Conservation (phyloP, 169 alveolate genomes). For the Plasmodium blacklocki region DNA sequence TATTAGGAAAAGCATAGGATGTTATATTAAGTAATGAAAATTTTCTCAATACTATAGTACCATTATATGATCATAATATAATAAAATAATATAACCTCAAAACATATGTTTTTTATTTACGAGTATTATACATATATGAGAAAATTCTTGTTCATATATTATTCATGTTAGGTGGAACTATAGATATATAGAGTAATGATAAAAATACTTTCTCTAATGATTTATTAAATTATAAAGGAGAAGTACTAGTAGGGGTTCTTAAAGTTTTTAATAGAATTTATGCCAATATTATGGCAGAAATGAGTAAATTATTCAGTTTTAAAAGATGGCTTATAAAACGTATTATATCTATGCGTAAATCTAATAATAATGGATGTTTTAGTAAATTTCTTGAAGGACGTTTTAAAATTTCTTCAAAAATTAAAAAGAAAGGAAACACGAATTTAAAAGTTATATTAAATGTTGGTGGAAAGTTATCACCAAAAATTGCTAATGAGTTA, state of each 20-base stretch:
- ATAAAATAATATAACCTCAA: background rate
- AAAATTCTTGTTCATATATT: conserved; percentile 82
- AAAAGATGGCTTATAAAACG: conserved; percentile 17
- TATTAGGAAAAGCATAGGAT: conserved; percentile 98
- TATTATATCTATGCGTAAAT: conserved; percentile 1
- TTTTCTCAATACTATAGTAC: conserved; percentile 18
- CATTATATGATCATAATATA: background rate
- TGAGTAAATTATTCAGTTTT: conserved; percentile 10
- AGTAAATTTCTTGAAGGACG: background rate
- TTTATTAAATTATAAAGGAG: background rate
- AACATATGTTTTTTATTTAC: conserved; percentile 93
- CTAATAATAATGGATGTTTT: conserved; percentile 1
- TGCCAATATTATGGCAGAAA: conserved; percentile 19
- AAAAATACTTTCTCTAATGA: conserved; percentile 12
- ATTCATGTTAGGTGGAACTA: background rate
- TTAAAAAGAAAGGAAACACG: conserved; percentile 28
- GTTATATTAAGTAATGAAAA: conserved; percentile 92
- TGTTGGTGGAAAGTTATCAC: conserved; percentile 69
- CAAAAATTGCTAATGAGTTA: conserved; percentile 37
- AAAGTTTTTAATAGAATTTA: conserved; percentile 46
- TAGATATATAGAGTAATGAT: conserved; percentile 46
- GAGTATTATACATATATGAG: conserved; percentile 96
- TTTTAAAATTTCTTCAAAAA: conserved; percentile 25
- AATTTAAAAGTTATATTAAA: background rate
- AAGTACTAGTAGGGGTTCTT: conserved; percentile 44